Evolutionary conservation across 495 filamentous ascomycete species (phyloP).

Genomic region (Penicillium nucicola): DNA sequence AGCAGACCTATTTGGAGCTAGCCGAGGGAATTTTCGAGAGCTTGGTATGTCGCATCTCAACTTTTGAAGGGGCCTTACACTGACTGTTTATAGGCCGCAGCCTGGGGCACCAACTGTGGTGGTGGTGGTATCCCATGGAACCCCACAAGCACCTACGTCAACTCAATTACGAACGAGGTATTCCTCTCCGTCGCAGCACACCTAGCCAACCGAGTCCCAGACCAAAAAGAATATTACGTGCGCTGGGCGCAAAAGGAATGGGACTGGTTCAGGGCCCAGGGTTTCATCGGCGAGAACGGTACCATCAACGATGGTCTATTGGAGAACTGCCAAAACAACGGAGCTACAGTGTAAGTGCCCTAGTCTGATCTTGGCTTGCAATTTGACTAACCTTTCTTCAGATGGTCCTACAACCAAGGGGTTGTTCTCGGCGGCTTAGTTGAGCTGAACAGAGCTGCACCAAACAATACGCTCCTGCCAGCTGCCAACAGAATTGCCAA

Average conservation of each 20-base stretch:
- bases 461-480: conserved; percentile 49
- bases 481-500: conserved; percentile 62
- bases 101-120: conserved; percentile 44
- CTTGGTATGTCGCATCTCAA: conserved; percentile 36
- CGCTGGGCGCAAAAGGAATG: conserved; percentile 56
- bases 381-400: conserved; percentile 1
- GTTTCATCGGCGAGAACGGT: conserved; percentile 62
- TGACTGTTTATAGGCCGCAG: conserved; percentile 29
- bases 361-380: not conserved
- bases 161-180: conserved; percentile 75
- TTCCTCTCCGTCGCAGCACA: conserved; percentile 67
- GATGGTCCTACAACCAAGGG: conserved; percentile 80
- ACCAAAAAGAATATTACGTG: conserved; percentile 50
- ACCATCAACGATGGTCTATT: conserved; percentile 71
- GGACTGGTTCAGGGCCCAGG: conserved; percentile 64
- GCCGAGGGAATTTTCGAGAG: conserved; percentile 60
- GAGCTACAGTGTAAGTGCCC: conserved; percentile 39
- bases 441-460: conserved; percentile 57
- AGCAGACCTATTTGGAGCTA: conserved; percentile 50
- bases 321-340: conserved; percentile 62
- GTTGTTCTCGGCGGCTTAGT: conserved; percentile 71
- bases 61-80: not conserved
- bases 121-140: conserved; percentile 67
- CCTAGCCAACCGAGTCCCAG: conserved; percentile 63
- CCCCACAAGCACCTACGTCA: conserved; percentile 56